These are phyloP conservation scores for Ambrosiella xylebori DNA, from an alignment of 2,329 filamentous ascomycete genomes.

Conservation along the genomic window DNA sequence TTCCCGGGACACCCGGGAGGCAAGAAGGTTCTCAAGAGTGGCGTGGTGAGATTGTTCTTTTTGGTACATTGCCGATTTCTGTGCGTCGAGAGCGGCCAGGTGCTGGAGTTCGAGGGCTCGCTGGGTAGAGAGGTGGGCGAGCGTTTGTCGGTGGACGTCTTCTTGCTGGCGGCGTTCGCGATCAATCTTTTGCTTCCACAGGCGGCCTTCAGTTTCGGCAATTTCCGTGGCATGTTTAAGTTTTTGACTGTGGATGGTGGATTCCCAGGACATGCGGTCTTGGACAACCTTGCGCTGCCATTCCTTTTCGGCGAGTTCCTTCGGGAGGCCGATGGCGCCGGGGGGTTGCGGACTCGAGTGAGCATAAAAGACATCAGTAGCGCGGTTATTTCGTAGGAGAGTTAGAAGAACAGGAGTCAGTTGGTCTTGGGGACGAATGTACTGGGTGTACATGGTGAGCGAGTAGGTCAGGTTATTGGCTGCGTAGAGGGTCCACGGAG, in stretches of 20 bases:
- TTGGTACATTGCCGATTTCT: conserved; percentile 15
- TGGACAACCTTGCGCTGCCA: conserved; percentile 31
- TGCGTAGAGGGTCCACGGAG: conserved; percentile 37
- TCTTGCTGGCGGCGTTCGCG: conserved; percentile 34
- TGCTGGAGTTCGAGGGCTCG: conserved; percentile 30
- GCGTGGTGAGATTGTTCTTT: conserved; percentile 14
- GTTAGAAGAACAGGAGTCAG: conserved; percentile 23
- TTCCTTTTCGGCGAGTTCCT: conserved; percentile 32
- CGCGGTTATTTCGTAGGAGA: conserved; percentile 35
- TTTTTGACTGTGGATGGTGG: conserved; percentile 29
- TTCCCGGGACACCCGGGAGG: conserved; percentile 22
- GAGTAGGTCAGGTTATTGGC: conserved; percentile 41
- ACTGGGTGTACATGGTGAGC: conserved; percentile 43
- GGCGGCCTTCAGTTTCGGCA: conserved; percentile 32
- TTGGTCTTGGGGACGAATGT: conserved; percentile 21
- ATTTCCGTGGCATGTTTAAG: conserved; percentile 30
- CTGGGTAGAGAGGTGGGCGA: conserved; percentile 26
- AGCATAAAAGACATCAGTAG: conserved; percentile 36
- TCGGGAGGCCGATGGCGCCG: conserved; percentile 34
- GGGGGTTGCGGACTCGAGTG: conserved; percentile 35
- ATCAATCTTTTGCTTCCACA: conserved; percentile 30
- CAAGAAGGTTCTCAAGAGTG: conserved; percentile 14
- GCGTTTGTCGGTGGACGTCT: conserved; percentile 28
- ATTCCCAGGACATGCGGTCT: conserved; percentile 30
- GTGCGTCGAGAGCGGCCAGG: conserved; percentile 19